Conservation (phyloP, 2,329 filamentous ascomycete genomes). For the Beauveria asiatica region DNA sequence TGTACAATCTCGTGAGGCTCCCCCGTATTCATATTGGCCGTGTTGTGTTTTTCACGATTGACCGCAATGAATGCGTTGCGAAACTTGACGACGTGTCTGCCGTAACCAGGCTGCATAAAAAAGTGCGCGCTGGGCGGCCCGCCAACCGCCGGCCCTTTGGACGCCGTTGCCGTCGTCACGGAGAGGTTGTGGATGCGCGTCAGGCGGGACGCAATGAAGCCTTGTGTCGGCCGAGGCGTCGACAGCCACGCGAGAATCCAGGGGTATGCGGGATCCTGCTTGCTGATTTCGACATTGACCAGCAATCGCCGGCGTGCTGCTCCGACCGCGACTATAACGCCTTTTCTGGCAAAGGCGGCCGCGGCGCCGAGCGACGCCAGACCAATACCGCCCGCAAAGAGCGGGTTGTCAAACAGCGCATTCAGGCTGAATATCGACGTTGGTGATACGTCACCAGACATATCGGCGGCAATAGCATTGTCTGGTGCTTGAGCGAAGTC, state of each 20-base stretch:
- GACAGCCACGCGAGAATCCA: constrained; percentile 96
- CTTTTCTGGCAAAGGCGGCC: constrained; percentile 71
- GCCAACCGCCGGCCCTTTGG: constrained; percentile 47
- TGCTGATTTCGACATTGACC: constrained; percentile 91
- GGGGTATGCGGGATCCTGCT: constrained; percentile 84
- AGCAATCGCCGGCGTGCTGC: constrained; percentile 78
- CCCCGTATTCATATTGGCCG: constrained; percentile 72
- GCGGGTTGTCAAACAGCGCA: constrained; percentile 53
- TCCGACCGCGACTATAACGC: constrained; percentile 60
- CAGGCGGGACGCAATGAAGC: constrained; percentile 48
- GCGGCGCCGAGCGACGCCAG: constrained; percentile 81
- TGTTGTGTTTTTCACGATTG: constrained; percentile 75
- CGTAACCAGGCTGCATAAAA: constrained; percentile 82
- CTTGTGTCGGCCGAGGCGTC: constrained; percentile 59
- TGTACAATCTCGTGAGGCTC: constrained; percentile 92
- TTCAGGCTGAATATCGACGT: constrained; percentile 39
- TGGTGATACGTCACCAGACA: constrained; percentile 23
- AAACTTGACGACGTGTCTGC: constrained; percentile 80
- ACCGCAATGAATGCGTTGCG: constrained; percentile 81
- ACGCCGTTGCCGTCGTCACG: constrained; percentile 50
- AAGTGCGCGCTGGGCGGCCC: constrained; percentile 72
- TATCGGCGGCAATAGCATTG: constrained; percentile 15
- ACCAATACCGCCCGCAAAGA: constrained; percentile 70
- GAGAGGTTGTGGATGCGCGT: constrained; percentile 54
- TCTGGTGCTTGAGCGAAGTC: neutral